phyloP scores from a whole-genome alignment of 1,139 yeast species.

The Protomyces gravidus region DNA sequence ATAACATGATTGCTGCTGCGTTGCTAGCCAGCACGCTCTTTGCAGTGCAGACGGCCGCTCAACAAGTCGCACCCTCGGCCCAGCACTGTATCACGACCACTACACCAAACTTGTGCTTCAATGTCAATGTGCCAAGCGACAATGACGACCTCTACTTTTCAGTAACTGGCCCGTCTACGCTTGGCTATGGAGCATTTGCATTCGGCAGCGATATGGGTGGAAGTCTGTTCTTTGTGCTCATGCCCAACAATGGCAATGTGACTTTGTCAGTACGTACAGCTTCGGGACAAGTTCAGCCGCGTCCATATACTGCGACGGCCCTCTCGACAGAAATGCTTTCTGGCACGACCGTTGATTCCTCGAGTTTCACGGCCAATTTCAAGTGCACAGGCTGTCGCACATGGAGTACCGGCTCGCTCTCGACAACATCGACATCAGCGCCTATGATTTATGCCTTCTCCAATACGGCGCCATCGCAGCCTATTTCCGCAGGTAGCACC shows the following conservation, averaged over 20 bases:
- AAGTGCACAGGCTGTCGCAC: constrained; percentile 7
- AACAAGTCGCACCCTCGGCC: not conserved
- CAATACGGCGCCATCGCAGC: not conserved
- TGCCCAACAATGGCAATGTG: constrained; percentile 5
- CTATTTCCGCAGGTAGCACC: not conserved
- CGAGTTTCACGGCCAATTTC: not conserved
- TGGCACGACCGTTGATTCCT: not conserved
- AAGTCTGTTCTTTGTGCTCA: not conserved
- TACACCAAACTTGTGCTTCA: not conserved
- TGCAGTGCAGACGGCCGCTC: not conserved
- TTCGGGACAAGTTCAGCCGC: not conserved
- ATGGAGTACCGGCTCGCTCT: not conserved
- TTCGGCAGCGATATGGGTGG: constrained; percentile 1
- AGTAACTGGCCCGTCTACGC: not conserved
- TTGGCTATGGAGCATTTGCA: constrained; percentile 2
- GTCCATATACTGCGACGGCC: constrained; percentile 5
- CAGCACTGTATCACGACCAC: not conserved
- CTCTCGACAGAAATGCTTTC: not conserved
- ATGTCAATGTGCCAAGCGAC: not conserved
- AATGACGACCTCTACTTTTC: constrained; percentile 4
- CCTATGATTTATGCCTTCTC: constrained; percentile 5
- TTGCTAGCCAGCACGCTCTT: not conserved
- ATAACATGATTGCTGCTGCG: not conserved
- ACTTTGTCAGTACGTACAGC: constrained; percentile 8
- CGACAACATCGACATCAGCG: not conserved